Percentiles rank a stretch among this genome's conserved stretches.
Evolutionary conservation across 305 asterid species (phyloP).

Genomic region (Coffea humblotiana): DNA sequence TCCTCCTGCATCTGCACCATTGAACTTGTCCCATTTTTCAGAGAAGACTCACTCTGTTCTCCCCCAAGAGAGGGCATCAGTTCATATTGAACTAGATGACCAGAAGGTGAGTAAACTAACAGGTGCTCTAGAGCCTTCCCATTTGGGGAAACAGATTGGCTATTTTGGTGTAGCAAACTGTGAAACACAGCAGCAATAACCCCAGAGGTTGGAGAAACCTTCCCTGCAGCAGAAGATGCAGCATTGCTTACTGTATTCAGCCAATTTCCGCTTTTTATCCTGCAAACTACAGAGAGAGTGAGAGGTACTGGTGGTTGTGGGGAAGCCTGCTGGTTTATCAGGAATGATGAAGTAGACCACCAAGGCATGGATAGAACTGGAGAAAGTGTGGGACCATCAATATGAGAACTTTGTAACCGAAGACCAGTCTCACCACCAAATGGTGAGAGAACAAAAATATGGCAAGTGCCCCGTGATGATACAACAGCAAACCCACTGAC

Average conservation of each 20-base stretch:
- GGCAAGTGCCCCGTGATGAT: slow-evolving; percentile 95
- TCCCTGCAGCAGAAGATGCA: slow-evolving; percentile 86
- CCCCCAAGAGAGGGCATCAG: slow-evolving; percentile 57
- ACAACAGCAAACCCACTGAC: slow-evolving; percentile 91
- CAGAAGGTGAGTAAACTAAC: slow-evolving; percentile 84
- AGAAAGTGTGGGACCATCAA: slow-evolving; percentile 47
- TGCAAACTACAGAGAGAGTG: slow-evolving; percentile 72
- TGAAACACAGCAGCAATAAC: slow-evolving; percentile 89
- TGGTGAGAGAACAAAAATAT: slow-evolving; percentile 83
- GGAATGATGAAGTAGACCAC: slow-evolving; percentile 81
- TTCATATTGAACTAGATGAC: slow-evolving; percentile 91
- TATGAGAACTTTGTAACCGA: slow-evolving; percentile 50
- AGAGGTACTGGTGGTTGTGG: slow-evolving; percentile 61
- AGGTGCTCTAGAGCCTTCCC: slow-evolving; percentile 66
- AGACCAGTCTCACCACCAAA: slow-evolving; percentile 76
- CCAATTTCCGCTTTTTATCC: slow-evolving; percentile 80
- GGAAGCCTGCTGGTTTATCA: slow-evolving; percentile 52
- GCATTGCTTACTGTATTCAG: slow-evolving; percentile 87
- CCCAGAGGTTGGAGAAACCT: slow-evolving; percentile 75
- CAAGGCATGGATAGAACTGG: slow-evolving; percentile 70
- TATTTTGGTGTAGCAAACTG: slow-evolving; percentile 49
- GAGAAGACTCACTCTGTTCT: slow-evolving; percentile 45
- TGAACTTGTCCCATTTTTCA: slow-evolving; percentile 48
- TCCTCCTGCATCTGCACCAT: slow-evolving; percentile 64
- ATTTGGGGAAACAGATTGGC: slow-evolving; percentile 36